Percentiles rank a stretch among this genome's conserved stretches.
Evolutionary conservation across 305 asterid genomes (phyloP).

Genomic region (Euphrasia arctica): DNA sequence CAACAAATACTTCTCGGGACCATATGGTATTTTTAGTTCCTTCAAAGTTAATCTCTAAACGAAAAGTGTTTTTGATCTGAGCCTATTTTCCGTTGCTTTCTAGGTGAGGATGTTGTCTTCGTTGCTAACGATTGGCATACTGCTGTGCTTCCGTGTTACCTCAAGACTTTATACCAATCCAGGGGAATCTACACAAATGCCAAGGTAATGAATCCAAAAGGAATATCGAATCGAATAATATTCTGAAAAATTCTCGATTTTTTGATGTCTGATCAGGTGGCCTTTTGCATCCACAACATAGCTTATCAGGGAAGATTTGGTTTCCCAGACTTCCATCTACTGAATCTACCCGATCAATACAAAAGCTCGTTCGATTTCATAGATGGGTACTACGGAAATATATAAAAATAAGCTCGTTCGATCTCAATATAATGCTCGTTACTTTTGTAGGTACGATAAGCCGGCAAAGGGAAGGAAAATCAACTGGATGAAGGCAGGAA

Average conservation of each 20-base stretch:
- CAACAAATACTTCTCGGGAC: constrained; percentile 75
- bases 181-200: constrained; percentile 71
- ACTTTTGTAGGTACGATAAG: constrained; percentile 51
- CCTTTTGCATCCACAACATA: constrained; percentile 94
- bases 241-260: constrained; percentile 13
- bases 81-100: constrained; percentile 17
- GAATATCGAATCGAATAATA: background rate
- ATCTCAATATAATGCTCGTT: background rate
- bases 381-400: constrained; percentile 60
- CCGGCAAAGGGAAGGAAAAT: constrained; percentile 91
- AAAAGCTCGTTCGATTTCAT: constrained; percentile 82
- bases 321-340: constrained; percentile 66
- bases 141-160: constrained; percentile 86
- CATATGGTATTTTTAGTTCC: constrained; percentile 54
- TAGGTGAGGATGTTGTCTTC: constrained; percentile 87
- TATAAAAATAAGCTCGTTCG: background rate
- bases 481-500: constrained; percentile 94
- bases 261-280: constrained; percentile 50
- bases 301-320: constrained; percentile 90
- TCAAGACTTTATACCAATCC: constrained; percentile 74
- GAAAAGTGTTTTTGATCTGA: too few relatives aligned
- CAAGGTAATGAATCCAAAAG: constrained; percentile 42
- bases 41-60: too few relatives aligned
- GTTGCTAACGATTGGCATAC: constrained; percentile 98
- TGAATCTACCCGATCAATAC: constrained; percentile 71